Conservation (phyloP, 1,284 basidiomycete genomes). For the Ustilago nuda region DNA sequence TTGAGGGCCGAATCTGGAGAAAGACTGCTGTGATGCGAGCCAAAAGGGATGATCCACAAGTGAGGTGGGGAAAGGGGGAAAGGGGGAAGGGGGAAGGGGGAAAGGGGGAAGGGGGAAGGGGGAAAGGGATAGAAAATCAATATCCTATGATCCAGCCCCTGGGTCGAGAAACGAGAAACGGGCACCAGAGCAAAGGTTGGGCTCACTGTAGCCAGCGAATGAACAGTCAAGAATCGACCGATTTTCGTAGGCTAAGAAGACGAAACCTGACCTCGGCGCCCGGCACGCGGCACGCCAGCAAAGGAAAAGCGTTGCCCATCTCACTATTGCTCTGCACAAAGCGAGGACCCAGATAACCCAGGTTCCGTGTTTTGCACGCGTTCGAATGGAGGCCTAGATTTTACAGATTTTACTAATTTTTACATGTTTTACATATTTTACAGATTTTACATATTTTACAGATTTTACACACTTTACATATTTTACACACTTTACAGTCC, state of each 20-base stretch:
- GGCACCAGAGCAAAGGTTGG: neutral
- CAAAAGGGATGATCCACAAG: slow-evolving; percentile 6
- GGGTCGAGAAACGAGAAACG: neutral
- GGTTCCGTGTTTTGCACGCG: slow-evolving; percentile 11
- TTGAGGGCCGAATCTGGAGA: slow-evolving; percentile 29
- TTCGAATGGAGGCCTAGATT: slow-evolving; percentile 24
- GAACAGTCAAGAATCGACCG: slow-evolving; percentile 18
- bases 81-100: slow-evolving; percentile 6
- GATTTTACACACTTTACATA: too few species aligned
- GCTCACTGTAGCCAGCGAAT: neutral
- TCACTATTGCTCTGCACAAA: neutral
- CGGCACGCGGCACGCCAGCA: neutral
- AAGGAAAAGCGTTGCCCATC: neutral
- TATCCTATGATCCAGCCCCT: neutral
- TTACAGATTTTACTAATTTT: neutral
- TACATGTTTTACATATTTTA: too few species aligned
- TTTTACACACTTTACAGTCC: slow-evolving; percentile 5
- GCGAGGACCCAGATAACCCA: slow-evolving; percentile 33
- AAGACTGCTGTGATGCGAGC: slow-evolving; percentile 3
- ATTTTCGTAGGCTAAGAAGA: slow-evolving; percentile 11
- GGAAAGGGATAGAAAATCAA: neutral
- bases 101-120: too few species aligned
- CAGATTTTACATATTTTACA: too few species aligned
- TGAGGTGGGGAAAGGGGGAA: slow-evolving; percentile 10
- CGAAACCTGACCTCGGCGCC: neutral